These are phyloP conservation scores for Gaertneriomyces semiglobifer DNA, from an alignment of 192 early-diverging fungal species.

Conservation along the genomic window DNA sequence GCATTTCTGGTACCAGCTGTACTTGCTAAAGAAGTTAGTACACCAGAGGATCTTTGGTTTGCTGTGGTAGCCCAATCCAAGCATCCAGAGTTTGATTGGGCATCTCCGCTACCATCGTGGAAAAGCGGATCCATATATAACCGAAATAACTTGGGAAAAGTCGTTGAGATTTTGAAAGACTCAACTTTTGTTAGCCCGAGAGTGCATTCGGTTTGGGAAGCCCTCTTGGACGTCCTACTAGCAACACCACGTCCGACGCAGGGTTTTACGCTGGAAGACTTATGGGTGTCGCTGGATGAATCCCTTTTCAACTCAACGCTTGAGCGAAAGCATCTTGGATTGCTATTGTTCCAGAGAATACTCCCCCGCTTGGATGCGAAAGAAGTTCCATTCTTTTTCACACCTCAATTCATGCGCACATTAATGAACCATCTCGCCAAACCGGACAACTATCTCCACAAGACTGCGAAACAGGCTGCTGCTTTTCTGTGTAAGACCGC, in stretches of 20 bases:
- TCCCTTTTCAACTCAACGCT: constrained; percentile 73
- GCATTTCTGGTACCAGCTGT: constrained; percentile 13
- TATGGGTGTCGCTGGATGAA: constrained; percentile 83
- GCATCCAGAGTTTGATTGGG: constrained; percentile 25
- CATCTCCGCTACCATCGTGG: constrained; percentile 26
- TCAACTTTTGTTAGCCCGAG: constrained; percentile 45
- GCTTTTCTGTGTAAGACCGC: constrained; percentile 54
- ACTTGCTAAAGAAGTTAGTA: constrained; percentile 32
- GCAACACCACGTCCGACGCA: neutral
- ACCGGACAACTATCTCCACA: constrained; percentile 72
- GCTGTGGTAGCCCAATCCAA: constrained; percentile 34
- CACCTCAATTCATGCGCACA: constrained; percentile 78
- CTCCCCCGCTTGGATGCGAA: constrained; percentile 52
- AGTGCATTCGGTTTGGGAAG: constrained; percentile 63
- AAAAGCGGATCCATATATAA: constrained; percentile 29
- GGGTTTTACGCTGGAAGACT: constrained; percentile 39
- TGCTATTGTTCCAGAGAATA: constrained; percentile 74
- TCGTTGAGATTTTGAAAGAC: constrained; percentile 37
- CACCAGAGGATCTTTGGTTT: constrained; percentile 52
- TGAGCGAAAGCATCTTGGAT: constrained; percentile 87
- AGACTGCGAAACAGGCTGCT: constrained; percentile 67
- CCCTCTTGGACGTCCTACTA: constrained; percentile 49
- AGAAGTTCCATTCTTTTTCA: constrained; percentile 69
- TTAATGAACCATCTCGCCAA: constrained; percentile 83
- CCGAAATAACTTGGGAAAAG: constrained; percentile 27